Percentiles rank a stretch among this genome's conserved stretches.
Conservation (phyloP, 75 land plant species). For the Sequoia sempervirens region DNA sequence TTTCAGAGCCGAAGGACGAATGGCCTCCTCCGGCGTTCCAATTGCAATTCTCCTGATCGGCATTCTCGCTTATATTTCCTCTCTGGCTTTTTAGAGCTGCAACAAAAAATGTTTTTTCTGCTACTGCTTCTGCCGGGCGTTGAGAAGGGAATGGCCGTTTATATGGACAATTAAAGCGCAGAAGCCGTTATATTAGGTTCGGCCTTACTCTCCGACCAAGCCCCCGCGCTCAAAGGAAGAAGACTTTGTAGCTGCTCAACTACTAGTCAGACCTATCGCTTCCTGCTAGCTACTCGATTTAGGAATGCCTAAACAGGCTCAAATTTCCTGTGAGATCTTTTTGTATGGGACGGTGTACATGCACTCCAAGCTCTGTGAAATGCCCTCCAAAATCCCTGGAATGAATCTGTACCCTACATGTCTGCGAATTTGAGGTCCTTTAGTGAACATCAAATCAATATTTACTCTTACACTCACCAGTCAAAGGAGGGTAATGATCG, state of each 20-base stretch:
- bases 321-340: too few relatives aligned
- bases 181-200: neutral
- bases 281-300: too few relatives aligned
- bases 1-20: neutral
- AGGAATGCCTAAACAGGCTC: too few relatives aligned
- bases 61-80: neutral
- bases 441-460: too few relatives aligned
- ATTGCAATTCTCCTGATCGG: slow-evolving; percentile 41
- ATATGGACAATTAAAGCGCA: neutral
- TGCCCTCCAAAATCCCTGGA: too few relatives aligned
- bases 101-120: neutral
- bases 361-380: too few relatives aligned
- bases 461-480: too few relatives aligned
- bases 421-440: too few relatives aligned
- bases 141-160: neutral
- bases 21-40: slow-evolving; percentile 20
- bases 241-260: neutral
- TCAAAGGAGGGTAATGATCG: too few relatives aligned
- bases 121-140: neutral
- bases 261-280: neutral
- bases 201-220: neutral
- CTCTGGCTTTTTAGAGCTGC: neutral
- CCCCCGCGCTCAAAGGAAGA: neutral
- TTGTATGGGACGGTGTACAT: too few relatives aligned
- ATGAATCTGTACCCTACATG: too few relatives aligned